Evolutionary conservation across 805 yeast genomes (phyloP).

Genomic region (Kodamaea hsintzibuensis): DNA sequence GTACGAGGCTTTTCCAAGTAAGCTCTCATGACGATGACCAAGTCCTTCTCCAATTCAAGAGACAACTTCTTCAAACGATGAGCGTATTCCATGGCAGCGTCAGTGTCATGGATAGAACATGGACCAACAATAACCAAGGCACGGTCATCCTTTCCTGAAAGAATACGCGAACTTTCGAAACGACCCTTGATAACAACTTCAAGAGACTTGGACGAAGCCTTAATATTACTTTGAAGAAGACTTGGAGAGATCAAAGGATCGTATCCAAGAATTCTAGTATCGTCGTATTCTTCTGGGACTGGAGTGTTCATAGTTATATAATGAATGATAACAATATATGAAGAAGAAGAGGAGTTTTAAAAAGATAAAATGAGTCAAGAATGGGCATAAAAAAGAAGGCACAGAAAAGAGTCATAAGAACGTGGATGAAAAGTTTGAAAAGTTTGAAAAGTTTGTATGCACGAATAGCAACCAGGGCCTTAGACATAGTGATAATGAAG

Average conservation of each 20-base stretch:
- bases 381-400: background rate
- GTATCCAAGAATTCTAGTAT: slow-evolving; percentile 82
- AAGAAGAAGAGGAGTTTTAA: background rate
- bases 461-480: background rate
- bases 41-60: slow-evolving; percentile 71
- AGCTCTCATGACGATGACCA: slow-evolving; percentile 92
- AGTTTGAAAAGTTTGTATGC: background rate
- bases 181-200: slow-evolving; percentile 76
- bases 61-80: slow-evolving; percentile 62
- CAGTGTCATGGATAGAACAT: slow-evolving; percentile 92
- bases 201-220: slow-evolving; percentile 55
- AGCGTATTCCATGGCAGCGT: slow-evolving; percentile 88
- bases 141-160: slow-evolving; percentile 78
- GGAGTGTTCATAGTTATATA: slow-evolving; percentile 8
- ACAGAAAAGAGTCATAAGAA: background rate
- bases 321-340: background rate
- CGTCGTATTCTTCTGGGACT: slow-evolving; percentile 54
- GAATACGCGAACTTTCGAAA: slow-evolving; percentile 71
- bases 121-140: slow-evolving; percentile 91
- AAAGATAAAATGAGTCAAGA: background rate
- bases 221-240: slow-evolving; percentile 80
- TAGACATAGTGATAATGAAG: background rate
- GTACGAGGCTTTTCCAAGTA: slow-evolving; percentile 98
- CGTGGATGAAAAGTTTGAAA: background rate
- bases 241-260: slow-evolving; percentile 95